These are phyloP conservation scores for Daldinia sp. DNA, from an alignment of 2,329 filamentous ascomycete genomes.

Conservation along the genomic window DNA sequence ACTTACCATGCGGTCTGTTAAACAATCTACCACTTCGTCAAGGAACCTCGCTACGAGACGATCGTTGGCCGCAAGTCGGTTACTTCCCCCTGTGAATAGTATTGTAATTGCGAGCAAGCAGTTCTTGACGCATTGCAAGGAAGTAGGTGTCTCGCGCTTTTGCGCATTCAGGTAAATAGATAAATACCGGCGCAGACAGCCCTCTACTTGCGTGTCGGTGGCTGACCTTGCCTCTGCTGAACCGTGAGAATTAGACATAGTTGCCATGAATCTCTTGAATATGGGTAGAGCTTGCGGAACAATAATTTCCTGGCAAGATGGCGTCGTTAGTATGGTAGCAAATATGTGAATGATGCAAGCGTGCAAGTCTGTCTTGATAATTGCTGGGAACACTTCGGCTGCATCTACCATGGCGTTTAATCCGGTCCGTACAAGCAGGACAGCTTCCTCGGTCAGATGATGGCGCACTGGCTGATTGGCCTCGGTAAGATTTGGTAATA, in stretches of 20 bases:
- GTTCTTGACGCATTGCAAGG: slow-evolving; percentile 91
- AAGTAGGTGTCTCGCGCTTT: slow-evolving; percentile 76
- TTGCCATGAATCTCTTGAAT: slow-evolving; percentile 87
- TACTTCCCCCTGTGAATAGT: slow-evolving; percentile 81
- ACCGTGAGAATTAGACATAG: slow-evolving; percentile 65
- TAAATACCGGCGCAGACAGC: slow-evolving; percentile 83
- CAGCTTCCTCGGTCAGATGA: slow-evolving; percentile 86
- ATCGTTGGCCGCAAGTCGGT: slow-evolving; percentile 77
- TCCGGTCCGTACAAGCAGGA: slow-evolving; percentile 79
- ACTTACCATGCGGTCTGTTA: slow-evolving; percentile 75
- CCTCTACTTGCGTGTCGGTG: slow-evolving; percentile 76
- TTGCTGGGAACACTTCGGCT: slow-evolving; percentile 91
- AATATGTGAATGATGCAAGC: slow-evolving; percentile 98
- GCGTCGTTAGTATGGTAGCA: slow-evolving; percentile 87
- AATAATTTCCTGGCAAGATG: slow-evolving; percentile 85
- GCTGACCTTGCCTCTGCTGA: slow-evolving; percentile 52
- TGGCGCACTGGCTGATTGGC: slow-evolving; percentile 72
- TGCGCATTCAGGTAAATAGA: slow-evolving; percentile 80
- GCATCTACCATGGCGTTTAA: slow-evolving; percentile 92
- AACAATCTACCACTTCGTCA: slow-evolving; percentile 83
- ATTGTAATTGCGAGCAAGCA: slow-evolving; percentile 88
- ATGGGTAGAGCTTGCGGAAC: slow-evolving; percentile 90
- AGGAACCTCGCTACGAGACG: slow-evolving; percentile 78
- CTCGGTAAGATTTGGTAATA: slow-evolving; percentile 83
- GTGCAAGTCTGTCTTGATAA: slow-evolving; percentile 96